Evolutionary conservation across 2,329 filamentous ascomycete genomes (phyloP), one percentile per base, ranked within the genome.

Genomic region (Alternaria burnsii): DNA sequence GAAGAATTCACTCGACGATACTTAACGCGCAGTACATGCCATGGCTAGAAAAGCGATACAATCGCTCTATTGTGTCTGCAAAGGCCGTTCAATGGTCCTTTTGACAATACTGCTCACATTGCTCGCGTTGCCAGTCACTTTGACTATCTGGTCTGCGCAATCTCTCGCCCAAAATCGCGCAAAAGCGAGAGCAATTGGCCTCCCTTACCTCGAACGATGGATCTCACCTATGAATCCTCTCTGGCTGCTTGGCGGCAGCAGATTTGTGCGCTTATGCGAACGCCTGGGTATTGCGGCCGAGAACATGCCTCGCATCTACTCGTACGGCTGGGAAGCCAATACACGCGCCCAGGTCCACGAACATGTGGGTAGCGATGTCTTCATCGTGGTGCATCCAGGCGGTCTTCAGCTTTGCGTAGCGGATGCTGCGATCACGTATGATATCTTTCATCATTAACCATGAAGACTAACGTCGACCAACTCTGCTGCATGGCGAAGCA

Each of bases 121-220:
- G 18, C 32, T 55, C 10, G 52, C 52, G 10, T 18, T 55, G 20
- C 52, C 52, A 46, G 11, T 20, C 28, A 22, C 32, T 7, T 14
- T 41, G 52, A 8, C 40, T 24, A 38, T 47, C 30, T 55, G 42
- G 52, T 46, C 52, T n/a, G 30, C 52, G 4, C 30, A 55, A 47
- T 55, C 52, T 14, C 52, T 55, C 42, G 41, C 42, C 4, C 52
- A 40, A 20, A 55, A 55, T 30, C 52, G 52, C 14, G 54, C 54
- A 41, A 62, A 56, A 22, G 68, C 66, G 11, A 26, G 46, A 22
- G 30, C 47, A 18, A 63, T 48, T 14, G 64, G 66, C 8, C 55
- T 71, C 7, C 69, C 69, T 4, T 48, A 63, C 6, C 58, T 68
- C 6, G 57, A 64, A 4, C 64, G 64, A 18, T 69, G 50, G 46